Base-by-base conservation (phyloP, 495 filamentous ascomycete species). In the Xanthoparmelia taractica region DNA sequence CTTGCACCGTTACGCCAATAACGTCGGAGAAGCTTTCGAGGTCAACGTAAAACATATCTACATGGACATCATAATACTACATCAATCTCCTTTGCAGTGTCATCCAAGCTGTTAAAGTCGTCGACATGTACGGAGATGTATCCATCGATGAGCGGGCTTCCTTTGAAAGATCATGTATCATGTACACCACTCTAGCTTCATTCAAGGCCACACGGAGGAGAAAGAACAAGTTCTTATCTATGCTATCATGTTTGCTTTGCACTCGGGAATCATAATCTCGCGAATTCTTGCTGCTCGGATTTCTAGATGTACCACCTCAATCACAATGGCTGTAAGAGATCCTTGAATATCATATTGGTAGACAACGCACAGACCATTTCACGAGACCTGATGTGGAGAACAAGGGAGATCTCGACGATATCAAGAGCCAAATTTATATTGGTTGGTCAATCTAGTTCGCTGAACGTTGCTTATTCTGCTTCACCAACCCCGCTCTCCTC, bases 401-500 rank as follows among this genome's bases (percentile, higher is more conserved):
- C 18, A 20, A 29, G 7, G 20, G 10, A 20, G 6, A 17, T n/a
- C 13, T 33, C 27, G 2, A 33, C 7, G 29, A 6, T 17, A n/a
- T 33, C 33, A n/a, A n/a, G 6, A 33, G 7, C 5, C 29, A n/a
- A 33, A n/a, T 15, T 4, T 33, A 1, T 20, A 20, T 13, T 33
- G 6, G 50, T 18, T 33, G 5, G 29, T 33, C 27, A 8, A 20
- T 1, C 29, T 10, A 33, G 5, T n/a, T 29, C 29, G 29, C 7
- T 20, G 17, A 54, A 20, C n/a, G 12, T 41, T 8, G 3, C 37
- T 48, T 48, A 55, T 34, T 74, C 71, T 13, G 66, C 71, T 23
- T 70, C 73, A 57, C 45, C 61, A 55, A 63, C 71, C 68, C 48
- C 71, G 64, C 36, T 69, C 65, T 73, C 75, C 38, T 74, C 73